Percentiles rank a stretch among this genome's conserved stretches.
Evolutionary conservation across 2,329 filamentous ascomycete genomes (phyloP).

Genomic region (Neonectria coccinea): DNA sequence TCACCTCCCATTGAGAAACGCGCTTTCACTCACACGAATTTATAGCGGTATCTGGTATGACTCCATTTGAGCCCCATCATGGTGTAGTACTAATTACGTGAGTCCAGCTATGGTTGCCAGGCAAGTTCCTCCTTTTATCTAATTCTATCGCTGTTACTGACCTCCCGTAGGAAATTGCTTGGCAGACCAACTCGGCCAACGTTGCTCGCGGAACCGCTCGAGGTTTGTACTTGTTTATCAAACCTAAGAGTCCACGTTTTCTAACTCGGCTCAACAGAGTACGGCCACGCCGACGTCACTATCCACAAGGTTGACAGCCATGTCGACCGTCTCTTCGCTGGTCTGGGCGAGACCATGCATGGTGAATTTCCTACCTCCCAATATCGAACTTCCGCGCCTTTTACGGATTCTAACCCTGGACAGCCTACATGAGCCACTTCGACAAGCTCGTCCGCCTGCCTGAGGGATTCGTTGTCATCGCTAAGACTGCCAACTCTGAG

Average conservation of each 20-base stretch:
- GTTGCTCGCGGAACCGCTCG: conserved; percentile 63
- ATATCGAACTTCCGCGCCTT: conserved; percentile 14
- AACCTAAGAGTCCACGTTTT: conserved; percentile 1
- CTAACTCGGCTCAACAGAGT: conserved; percentile 59
- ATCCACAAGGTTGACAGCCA: conserved; percentile 69
- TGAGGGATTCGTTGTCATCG: conserved; percentile 77
- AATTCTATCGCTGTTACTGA: conserved; percentile 4
- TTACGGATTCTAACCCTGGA: conserved; percentile 13
- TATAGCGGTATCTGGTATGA: conserved; percentile 46
- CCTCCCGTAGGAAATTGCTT: conserved; percentile 69
- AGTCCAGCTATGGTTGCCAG: conserved; percentile 68
- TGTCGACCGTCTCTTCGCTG: conserved; percentile 83
- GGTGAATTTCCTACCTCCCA: conserved; percentile 33
- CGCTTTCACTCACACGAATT: conserved; percentile 28
- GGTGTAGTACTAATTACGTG: conserved; percentile 24
- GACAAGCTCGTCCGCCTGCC: conserved; percentile 86
- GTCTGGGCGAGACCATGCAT: conserved; percentile 75
- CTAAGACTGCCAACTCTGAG: conserved; percentile 79
- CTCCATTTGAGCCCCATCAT: conserved; percentile 8
- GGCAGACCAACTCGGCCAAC: conserved; percentile 70
- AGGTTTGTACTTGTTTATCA: conserved; percentile 30
- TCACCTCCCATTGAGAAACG: conserved; percentile 5
- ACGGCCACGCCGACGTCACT: conserved; percentile 72
- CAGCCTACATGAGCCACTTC: conserved; percentile 86
- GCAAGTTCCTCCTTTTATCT: conserved; percentile 4